Evolutionary conservation across 2,329 filamentous ascomycete species (phyloP).

Genomic region (Leptosphaerulina australis): DNA sequence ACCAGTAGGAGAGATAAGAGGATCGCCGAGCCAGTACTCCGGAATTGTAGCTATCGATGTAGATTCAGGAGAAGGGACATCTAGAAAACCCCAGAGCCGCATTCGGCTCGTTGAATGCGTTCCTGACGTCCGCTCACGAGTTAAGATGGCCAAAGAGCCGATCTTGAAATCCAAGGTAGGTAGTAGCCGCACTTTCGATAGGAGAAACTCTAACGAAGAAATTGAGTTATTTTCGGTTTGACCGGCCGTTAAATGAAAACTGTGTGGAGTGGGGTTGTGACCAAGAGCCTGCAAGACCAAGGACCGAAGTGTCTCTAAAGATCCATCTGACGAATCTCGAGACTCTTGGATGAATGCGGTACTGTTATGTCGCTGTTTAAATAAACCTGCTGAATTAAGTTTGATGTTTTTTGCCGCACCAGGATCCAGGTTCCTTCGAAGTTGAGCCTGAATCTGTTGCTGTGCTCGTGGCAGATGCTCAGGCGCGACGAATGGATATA

Average conservation of each 20-base stretch:
- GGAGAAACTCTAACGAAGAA: slow-evolving; percentile 57
- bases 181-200: slow-evolving; percentile 60
- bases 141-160: slow-evolving; percentile 59
- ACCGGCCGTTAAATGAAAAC: slow-evolving; percentile 65
- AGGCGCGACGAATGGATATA: slow-evolving; percentile 67
- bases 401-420: slow-evolving; percentile 12
- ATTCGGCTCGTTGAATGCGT: slow-evolving; percentile 53
- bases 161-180: slow-evolving; percentile 58
- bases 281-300: slow-evolving; percentile 33
- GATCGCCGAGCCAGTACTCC: slow-evolving; percentile 24
- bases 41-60: neutral
- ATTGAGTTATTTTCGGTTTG: slow-evolving; percentile 59
- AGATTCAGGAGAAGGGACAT: slow-evolving; percentile 24
- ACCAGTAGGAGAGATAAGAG: neutral
- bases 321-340: slow-evolving; percentile 1
- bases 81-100: slow-evolving; percentile 62
- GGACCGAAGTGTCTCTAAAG: slow-evolving; percentile 26
- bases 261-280: slow-evolving; percentile 21
- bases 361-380: slow-evolving; percentile 57
- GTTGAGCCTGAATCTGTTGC: slow-evolving; percentile 48
- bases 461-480: slow-evolving; percentile 55
- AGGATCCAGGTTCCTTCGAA: slow-evolving; percentile 25
- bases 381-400: slow-evolving; percentile 55
- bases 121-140: slow-evolving; percentile 53
- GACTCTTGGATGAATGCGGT: slow-evolving; percentile 48